phyloP scores from a whole-genome alignment of 2,329 filamentous ascomycete species.

The Fusarium sp. region DNA sequence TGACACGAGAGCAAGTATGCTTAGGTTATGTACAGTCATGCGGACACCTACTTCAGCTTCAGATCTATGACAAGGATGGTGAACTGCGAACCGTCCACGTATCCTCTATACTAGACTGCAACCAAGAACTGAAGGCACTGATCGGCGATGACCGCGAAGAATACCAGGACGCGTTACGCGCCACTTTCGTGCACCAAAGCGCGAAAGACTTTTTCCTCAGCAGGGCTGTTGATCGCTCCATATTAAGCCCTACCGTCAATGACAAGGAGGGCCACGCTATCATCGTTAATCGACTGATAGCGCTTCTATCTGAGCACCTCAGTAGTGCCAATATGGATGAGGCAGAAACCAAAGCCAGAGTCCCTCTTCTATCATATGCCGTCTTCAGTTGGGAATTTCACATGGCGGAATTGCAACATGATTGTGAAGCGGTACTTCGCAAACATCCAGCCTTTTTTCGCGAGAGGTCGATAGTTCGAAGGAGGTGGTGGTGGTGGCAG shows the following conservation, averaged over 20 bases:
- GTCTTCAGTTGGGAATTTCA: not conserved
- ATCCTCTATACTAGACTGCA: not conserved
- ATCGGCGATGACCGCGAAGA: not conserved
- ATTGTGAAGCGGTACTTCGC: not conserved
- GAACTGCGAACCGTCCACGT: not conserved
- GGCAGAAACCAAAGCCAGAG: not conserved
- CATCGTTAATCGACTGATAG: not conserved
- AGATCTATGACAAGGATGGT: too few species aligned
- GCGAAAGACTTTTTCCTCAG: constrained; percentile 9
- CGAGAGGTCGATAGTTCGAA: not conserved
- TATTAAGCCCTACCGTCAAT: rapidly evolving
- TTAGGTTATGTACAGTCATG: constrained; percentile 7
- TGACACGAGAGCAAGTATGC: constrained; percentile 1
- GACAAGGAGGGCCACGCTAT: not conserved
- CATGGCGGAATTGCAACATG: not conserved
- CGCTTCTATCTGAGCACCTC: not conserved
- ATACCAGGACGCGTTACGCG: not conserved
- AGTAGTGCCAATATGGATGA: not conserved
- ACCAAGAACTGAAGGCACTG: not conserved
- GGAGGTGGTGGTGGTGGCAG: not conserved
- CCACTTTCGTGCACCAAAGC: constrained; percentile 20
- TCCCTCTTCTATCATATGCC: not conserved
- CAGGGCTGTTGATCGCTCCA: rapidly evolving
- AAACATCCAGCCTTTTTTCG: constrained; percentile 1
- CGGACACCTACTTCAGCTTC: constrained; percentile 1